phyloP scores from a whole-genome alignment of 768 basidiomycete genomes.

The Goffeauzyma gilvescens region DNA sequence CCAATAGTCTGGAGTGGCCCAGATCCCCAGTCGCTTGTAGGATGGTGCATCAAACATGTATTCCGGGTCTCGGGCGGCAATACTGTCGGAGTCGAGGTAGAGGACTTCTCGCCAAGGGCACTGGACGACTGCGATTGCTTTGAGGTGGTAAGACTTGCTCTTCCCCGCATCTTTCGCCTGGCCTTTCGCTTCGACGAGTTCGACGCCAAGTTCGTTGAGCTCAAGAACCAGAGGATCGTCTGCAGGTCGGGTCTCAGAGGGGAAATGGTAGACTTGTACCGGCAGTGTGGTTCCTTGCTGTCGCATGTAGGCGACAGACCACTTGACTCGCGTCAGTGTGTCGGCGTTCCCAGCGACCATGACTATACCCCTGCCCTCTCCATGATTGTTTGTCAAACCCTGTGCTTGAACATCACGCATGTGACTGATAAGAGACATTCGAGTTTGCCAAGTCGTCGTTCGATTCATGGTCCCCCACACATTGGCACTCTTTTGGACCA shows the following conservation, averaged over 20 bases:
- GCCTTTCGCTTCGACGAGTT: slow-evolving; percentile 33
- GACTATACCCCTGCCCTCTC: slow-evolving; percentile 28
- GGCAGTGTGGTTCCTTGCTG: slow-evolving; percentile 19
- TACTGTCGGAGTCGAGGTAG: slow-evolving; percentile 33
- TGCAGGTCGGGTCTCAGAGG: slow-evolving; percentile 28
- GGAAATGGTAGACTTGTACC: slow-evolving; percentile 33
- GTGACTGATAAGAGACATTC: slow-evolving; percentile 25
- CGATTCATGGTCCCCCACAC: slow-evolving; percentile 28
- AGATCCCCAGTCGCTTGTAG: slow-evolving; percentile 32
- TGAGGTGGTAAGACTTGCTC: slow-evolving; percentile 31
- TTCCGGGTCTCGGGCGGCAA: slow-evolving; percentile 28
- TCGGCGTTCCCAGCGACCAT: slow-evolving; percentile 37
- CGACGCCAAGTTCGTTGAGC: slow-evolving; percentile 38
- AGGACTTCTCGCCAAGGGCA: slow-evolving; percentile 33
- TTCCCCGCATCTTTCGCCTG: slow-evolving; percentile 25
- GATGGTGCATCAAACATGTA: slow-evolving; percentile 33
- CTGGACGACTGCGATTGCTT: slow-evolving; percentile 29
- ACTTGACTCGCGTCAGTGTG: slow-evolving; percentile 19
- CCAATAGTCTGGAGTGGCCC: slow-evolving; percentile 34
- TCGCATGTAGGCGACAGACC: slow-evolving; percentile 21
- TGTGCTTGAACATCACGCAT: slow-evolving; percentile 16
- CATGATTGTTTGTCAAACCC: slow-evolving; percentile 14
- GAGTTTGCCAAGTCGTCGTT: slow-evolving; percentile 16
- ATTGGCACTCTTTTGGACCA: slow-evolving; percentile 18
- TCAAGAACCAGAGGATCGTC: slow-evolving; percentile 29